Evolutionary conservation across 768 basidiomycete genomes (phyloP).

Genomic region (Mycena chlorophos): DNA sequence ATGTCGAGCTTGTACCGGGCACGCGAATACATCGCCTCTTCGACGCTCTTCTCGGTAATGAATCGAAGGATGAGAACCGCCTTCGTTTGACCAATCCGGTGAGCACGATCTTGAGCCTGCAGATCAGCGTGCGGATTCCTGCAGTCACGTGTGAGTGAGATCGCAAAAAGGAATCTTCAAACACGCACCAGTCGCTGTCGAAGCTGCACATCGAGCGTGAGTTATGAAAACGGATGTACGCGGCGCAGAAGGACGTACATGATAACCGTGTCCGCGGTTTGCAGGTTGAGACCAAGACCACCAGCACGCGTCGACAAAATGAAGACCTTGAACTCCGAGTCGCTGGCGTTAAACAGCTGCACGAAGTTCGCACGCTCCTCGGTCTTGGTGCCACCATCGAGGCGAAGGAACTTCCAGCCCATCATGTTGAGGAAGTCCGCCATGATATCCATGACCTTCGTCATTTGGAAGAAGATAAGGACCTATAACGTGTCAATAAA

Average conservation of each 20-base stretch:
- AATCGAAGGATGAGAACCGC: constrained; percentile 95
- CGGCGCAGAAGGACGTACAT: constrained; percentile 55
- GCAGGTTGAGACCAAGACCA: constrained; percentile 91
- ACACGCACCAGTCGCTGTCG: constrained; percentile 67
- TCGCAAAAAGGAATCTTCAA: neutral
- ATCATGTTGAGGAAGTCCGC: constrained; percentile 91
- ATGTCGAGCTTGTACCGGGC: constrained; percentile 97
- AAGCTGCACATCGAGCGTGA: constrained; percentile 47
- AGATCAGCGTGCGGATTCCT: constrained; percentile 99
- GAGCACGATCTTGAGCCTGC: constrained; percentile 98
- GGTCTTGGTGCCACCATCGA: constrained; percentile 96
- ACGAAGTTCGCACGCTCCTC: constrained; percentile 91
- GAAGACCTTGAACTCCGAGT: constrained; percentile 88
- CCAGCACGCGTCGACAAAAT: constrained; percentile 93
- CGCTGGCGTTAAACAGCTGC: constrained; percentile 83
- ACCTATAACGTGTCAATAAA: constrained; percentile 49
- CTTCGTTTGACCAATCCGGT: constrained; percentile 99
- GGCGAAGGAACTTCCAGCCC: constrained; percentile 82
- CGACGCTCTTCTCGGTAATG: constrained; percentile 97
- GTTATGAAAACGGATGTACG: neutral
- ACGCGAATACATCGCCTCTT: constrained; percentile 95
- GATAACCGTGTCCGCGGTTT: constrained; percentile 95
- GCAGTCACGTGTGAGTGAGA: constrained; percentile 22
- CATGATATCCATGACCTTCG: constrained; percentile 98
- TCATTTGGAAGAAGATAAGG: constrained; percentile 99